Percentiles rank a stretch among this genome's conserved stretches.
Evolutionary conservation across 2,329 filamentous ascomycete species (phyloP).

Genomic region (Neonectria neomacrospora): DNA sequence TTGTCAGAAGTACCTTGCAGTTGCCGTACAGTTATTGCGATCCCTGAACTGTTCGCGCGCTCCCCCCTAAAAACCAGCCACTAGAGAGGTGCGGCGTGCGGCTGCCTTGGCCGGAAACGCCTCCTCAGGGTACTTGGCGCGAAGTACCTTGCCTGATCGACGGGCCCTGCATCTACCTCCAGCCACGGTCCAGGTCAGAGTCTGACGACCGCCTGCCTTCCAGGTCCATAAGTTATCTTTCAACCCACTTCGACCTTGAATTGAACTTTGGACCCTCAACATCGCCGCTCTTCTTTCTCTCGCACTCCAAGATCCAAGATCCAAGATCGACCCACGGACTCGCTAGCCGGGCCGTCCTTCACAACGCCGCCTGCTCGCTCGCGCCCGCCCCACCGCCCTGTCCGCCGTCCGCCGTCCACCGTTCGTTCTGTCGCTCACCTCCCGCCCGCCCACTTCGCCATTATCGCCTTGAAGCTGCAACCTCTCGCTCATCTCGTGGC

Average conservation of each 20-base stretch:
- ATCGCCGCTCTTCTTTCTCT: constrained; percentile 13
- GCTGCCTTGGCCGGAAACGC: constrained; percentile 2
- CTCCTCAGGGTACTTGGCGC: constrained; percentile 16
- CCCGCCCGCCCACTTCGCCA: constrained; percentile 29
- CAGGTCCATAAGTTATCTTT: constrained; percentile 7
- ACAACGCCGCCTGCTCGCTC: constrained; percentile 20
- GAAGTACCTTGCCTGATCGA: constrained; percentile 38
- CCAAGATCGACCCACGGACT: constrained; percentile 28
- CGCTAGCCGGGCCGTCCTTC: constrained; percentile 24
- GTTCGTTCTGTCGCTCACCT: constrained; percentile 2
- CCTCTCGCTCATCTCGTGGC: constrained; percentile 25
- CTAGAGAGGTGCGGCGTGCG: constrained; percentile 26
- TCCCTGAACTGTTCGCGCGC: constrained; percentile 35
- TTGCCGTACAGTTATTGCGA: constrained; percentile 32
- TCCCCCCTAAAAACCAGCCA: constrained; percentile 31
- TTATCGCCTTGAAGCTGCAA: constrained; percentile 22
- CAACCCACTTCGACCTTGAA: constrained; percentile 21
- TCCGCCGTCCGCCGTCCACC: constrained; percentile 25
- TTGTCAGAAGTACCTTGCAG: constrained; percentile 33
- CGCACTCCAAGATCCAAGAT: constrained; percentile 29
- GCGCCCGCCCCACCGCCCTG: constrained; percentile 35
- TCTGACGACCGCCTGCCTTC: constrained; percentile 32
- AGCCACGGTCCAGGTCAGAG: constrained; percentile 32
- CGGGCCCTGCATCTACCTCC: constrained; percentile 42
- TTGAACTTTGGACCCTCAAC: constrained; percentile 12